phyloP scores from a whole-genome alignment of 768 basidiomycete genomes.

The Boletus eberwhitei region DNA sequence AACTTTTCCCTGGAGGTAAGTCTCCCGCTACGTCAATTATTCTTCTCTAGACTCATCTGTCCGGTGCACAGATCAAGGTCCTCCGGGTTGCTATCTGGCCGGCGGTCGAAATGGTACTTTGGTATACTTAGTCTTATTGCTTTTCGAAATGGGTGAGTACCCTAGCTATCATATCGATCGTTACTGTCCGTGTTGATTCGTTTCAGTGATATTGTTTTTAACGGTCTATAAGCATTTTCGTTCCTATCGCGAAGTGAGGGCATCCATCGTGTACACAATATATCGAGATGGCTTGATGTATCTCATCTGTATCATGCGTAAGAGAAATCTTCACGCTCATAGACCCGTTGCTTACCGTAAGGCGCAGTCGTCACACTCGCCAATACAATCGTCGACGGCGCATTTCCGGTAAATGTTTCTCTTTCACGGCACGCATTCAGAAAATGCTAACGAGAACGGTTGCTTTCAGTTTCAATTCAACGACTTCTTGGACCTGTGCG shows the following conservation, averaged over 20 bases:
- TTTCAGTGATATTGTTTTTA: conserved; percentile 8
- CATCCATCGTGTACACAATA: conserved; percentile 1
- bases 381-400: conserved; percentile 6
- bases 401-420: conserved; percentile 7
- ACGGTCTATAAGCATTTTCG: conserved; percentile 2
- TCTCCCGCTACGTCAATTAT: neutral
- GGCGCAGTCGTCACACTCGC: conserved; percentile 11
- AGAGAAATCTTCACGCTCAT: neutral
- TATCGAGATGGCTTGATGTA: conserved; percentile 20
- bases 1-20: conserved; percentile 5
- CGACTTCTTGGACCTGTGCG: neutral
- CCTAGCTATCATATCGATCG: no score
- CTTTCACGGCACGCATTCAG: neutral
- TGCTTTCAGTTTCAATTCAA: conserved; percentile 1
- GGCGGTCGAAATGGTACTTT: conserved; percentile 1
- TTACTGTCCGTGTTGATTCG: neutral
- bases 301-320: conserved; percentile 16
- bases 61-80: neutral
- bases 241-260: neutral
- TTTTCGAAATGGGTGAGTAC: conserved; percentile 8
- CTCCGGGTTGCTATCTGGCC: neutral
- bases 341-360: neutral
- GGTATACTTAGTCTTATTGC: conserved; percentile 5
- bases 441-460: neutral
- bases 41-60: neutral